These are phyloP conservation scores for Citrus medica DNA, from an alignment of 345 rosid species.

Conservation along the genomic window DNA sequence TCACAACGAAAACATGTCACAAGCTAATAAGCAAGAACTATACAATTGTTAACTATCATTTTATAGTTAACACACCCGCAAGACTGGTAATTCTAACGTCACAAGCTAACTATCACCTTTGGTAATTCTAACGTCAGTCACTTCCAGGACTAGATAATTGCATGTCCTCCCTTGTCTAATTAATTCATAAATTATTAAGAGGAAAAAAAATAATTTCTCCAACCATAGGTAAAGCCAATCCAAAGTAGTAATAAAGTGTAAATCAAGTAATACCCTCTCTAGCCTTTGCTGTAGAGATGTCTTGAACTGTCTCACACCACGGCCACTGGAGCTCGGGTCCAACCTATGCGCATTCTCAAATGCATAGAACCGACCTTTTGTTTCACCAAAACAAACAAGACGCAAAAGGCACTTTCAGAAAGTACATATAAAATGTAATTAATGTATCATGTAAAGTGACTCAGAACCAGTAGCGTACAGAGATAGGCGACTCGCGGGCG, in stretches of 20 bases:
- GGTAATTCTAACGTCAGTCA: no score
- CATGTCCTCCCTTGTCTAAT: no score
- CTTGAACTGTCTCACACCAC: slow-evolving; percentile 90
- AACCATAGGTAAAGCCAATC: neutral
- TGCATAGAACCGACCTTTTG: slow-evolving; percentile 79
- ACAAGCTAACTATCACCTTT: no score
- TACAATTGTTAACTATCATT: no score
- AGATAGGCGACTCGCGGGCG: slow-evolving; percentile 99
- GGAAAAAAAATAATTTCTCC: neutral
- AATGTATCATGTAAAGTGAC: no score
- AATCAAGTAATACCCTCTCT: slow-evolving; percentile 53
- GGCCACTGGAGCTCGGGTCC: slow-evolving; percentile 69
- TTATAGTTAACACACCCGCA: no score
- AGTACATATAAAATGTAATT: no score
- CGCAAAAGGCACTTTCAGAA: neutral
- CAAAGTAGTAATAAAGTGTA: neutral
- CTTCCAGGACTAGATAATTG: no score
- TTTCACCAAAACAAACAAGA: neutral
- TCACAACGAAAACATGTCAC: no score
- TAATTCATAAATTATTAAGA: no score
- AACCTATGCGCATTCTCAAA: slow-evolving; percentile 86
- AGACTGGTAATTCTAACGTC: no score
- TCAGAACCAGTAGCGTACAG: slow-evolving; percentile 34
- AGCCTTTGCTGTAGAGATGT: slow-evolving; percentile 70
- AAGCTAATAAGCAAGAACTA: no score